Conservation (phyloP, 176 grass and related monocot genomes). For the Typha latifolia region DNA sequence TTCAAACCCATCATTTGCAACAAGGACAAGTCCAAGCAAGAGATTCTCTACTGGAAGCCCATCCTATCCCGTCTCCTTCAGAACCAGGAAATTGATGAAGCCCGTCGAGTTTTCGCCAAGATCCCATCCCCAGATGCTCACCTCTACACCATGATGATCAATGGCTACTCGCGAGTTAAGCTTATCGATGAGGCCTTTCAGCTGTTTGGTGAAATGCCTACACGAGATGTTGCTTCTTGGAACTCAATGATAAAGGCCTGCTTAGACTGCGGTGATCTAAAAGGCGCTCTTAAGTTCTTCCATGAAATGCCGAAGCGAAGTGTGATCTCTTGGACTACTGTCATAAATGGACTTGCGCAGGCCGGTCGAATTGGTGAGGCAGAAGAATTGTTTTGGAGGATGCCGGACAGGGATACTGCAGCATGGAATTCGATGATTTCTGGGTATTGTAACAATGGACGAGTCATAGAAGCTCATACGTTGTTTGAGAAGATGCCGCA, state of each 20-base stretch:
- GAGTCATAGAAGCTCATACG: conserved; percentile 15
- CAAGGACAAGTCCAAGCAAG: not conserved
- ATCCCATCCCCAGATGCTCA: conserved; percentile 11
- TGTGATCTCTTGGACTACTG: conserved; percentile 49
- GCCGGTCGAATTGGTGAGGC: conserved; percentile 27
- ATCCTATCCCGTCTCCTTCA: conserved; percentile 20
- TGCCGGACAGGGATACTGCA: conserved; percentile 38
- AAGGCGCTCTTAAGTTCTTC: conserved; percentile 40
- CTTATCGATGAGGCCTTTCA: conserved; percentile 29
- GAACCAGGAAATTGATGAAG: conserved; percentile 29
- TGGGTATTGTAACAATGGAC: conserved; percentile 23
- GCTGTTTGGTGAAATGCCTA: conserved; percentile 53
- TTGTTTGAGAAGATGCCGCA: conserved; percentile 30
- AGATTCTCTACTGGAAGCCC: conserved; percentile 13
- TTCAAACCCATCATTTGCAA: not conserved
- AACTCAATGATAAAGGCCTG: conserved; percentile 42
- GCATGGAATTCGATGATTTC: conserved; percentile 45
- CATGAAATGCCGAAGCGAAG: conserved; percentile 42
- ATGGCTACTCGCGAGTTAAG: conserved; percentile 6
- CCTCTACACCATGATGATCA: conserved; percentile 12
- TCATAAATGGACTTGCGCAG: conserved; percentile 29
- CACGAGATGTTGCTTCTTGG: conserved; percentile 39
- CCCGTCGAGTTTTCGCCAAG: conserved; percentile 19
- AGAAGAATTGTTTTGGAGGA: conserved; percentile 25
- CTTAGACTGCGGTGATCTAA: conserved; percentile 21